Conservation (phyloP, 83 land plant species). For the Diphasiastrum complanatum region DNA sequence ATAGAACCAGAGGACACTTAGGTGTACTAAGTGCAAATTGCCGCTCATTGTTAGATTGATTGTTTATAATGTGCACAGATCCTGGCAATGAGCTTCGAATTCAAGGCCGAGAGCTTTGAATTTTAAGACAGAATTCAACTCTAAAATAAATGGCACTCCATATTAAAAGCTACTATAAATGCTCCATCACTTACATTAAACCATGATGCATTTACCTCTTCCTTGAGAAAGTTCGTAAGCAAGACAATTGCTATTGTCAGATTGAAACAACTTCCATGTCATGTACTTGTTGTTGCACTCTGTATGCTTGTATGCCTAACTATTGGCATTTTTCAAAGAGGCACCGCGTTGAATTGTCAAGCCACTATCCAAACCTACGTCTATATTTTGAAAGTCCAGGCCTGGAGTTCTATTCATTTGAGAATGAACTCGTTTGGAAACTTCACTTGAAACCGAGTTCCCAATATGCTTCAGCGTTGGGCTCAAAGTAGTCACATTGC, state of each 20-base stretch:
- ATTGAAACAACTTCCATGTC: slow-evolving; percentile 71
- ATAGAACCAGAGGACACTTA: too few species aligned
- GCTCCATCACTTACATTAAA: too few species aligned
- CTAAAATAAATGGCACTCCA: background rate
- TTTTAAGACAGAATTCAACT: background rate
- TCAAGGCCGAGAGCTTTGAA: too few species aligned
- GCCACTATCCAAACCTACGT: slow-evolving; percentile 37
- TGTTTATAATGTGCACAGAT: too few species aligned
- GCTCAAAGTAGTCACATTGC: background rate
- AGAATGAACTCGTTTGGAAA: background rate
- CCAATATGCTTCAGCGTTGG: too few species aligned
- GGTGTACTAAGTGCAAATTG: too few species aligned
- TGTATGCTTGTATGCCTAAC: background rate
- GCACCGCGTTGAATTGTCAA: too few species aligned
- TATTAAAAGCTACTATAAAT: background rate
- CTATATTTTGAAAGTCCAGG: slow-evolving; percentile 22
- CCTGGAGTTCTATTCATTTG: slow-evolving; percentile 24
- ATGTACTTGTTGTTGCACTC: slow-evolving; percentile 1
- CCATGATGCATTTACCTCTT: slow-evolving; percentile 41
- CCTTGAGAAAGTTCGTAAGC: slow-evolving; percentile 76
- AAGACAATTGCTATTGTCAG: slow-evolving; percentile 81
- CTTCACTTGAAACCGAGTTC: too few species aligned
- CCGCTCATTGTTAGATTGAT: too few species aligned
- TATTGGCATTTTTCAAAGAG: background rate
- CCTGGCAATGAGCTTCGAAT: too few species aligned